Base-by-base conservation (phyloP, 192 early-diverging fungal genomes). In the Piromyces sp. region DNA sequence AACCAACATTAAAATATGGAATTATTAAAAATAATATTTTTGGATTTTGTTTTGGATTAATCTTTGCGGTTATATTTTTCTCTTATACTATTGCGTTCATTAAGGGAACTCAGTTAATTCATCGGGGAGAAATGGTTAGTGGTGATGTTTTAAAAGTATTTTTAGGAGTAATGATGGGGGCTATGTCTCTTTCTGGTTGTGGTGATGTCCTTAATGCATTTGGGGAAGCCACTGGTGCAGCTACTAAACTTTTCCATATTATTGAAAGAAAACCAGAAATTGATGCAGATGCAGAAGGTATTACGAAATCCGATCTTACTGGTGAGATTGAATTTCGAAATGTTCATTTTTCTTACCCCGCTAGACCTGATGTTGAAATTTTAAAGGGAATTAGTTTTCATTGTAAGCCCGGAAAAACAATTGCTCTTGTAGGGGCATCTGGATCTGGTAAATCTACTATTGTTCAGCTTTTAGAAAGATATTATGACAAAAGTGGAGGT, bases 121-220 rank as follows among this genome's bases (percentile, higher is more conserved):
- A 85, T 2, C 29, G 84, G 26, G 84, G 86, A 26, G 81, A 84
- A 40, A 85, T 90, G 81, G 81, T 29, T 38, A 86, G 88, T 80
- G 86, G 86, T 0, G 80, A 85, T 30, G 93, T 97, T 30, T 84
- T 96, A 28, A 94, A 91, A 82, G 94, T 94, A 42, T 97, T 98
- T 84, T 94, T 97, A 84, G 89, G 94, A 42, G 90, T 98, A 85
- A 89, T 97, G 5, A 93, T 97, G 51, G 96, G 96, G 80, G 87
- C 91, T n/a, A 92, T 96, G 79, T 88, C 93, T 11, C 86, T 97
- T 78, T 91, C 92, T 30, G 88, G 91, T n/a, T 84, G 92, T 3
- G 89, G 93, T 17, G 92, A 94, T 12, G 92, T 94, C 80, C 83
- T 98, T 11, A 87, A 92, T 29, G 89, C 92, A 13, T 88, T 98